phyloP scores from a whole-genome alignment of 1,284 basidiomycete genomes.

The Melampsora medusae region DNA sequence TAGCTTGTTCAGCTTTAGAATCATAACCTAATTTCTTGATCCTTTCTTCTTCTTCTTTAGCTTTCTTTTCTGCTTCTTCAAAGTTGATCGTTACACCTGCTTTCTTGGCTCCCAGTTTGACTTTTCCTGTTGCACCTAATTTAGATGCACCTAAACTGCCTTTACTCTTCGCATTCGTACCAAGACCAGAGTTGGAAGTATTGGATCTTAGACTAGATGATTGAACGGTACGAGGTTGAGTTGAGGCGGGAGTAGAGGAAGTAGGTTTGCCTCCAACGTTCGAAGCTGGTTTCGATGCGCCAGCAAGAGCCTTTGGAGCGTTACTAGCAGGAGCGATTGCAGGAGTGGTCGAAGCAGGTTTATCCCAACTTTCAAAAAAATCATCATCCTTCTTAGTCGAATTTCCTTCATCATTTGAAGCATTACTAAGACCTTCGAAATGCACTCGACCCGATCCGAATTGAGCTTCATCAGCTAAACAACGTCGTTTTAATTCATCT shows the following conservation, averaged over 20 bases:
- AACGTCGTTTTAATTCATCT: slow-evolving; percentile 79
- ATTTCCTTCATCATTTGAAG: slow-evolving; percentile 44
- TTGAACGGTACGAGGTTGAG: slow-evolving; percentile 65
- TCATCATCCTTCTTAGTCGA: slow-evolving; percentile 68
- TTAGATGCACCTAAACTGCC: slow-evolving; percentile 56
- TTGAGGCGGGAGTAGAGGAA: slow-evolving; percentile 52
- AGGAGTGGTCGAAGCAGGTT: slow-evolving; percentile 59
- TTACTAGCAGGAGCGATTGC: slow-evolving; percentile 58
- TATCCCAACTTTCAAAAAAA: slow-evolving; percentile 96
- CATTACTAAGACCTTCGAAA: slow-evolving; percentile 70
- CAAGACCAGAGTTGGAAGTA: slow-evolving; percentile 51
- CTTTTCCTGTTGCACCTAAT: slow-evolving; percentile 58
- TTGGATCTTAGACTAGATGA: slow-evolving; percentile 63
- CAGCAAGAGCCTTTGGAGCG: slow-evolving; percentile 62
- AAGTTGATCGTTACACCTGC: slow-evolving; percentile 76
- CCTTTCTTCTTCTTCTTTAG: slow-evolving; percentile 80
- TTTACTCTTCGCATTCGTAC: slow-evolving; percentile 54
- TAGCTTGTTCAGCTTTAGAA: slow-evolving; percentile 69
- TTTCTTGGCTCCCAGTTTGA: slow-evolving; percentile 66
- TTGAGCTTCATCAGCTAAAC: slow-evolving; percentile 73
- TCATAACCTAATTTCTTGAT: slow-evolving; percentile 86
- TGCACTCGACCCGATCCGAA: slow-evolving; percentile 71
- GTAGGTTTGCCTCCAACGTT: slow-evolving; percentile 49
- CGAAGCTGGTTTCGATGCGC: slow-evolving; percentile 52
- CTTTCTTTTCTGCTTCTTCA: slow-evolving; percentile 82